Conservation (phyloP, 208 protist species). For the Crithidia mellificae region DNA sequence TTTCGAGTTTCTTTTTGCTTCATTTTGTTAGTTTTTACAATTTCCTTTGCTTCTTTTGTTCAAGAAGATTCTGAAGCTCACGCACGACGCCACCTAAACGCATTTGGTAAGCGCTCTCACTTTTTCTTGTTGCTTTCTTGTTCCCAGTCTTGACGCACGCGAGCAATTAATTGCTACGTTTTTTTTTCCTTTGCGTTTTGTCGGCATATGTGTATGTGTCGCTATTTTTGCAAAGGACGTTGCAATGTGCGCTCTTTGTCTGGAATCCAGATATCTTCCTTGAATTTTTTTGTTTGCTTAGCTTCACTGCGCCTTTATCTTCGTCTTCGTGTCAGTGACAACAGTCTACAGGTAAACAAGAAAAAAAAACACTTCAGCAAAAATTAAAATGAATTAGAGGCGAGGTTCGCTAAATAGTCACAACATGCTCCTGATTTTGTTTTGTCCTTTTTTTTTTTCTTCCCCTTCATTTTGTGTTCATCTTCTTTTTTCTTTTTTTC, state of each 20-base stretch:
- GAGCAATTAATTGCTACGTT: neutral
- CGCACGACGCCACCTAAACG: neutral
- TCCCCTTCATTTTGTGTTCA: conserved; percentile 13
- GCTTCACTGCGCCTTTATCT: conserved; percentile 12
- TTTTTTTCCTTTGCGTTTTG: no score
- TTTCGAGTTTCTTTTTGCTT: neutral
- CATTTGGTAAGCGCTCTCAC: neutral
- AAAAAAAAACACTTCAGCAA: neutral
- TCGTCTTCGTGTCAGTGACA: conserved; percentile 7
- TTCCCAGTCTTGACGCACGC: neutral
- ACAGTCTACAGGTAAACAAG: conserved; percentile 21
- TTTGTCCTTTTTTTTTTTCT: no score
- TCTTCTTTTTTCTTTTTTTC: conserved; percentile 26
- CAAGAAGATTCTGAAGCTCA: no score
- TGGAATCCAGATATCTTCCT: no score
- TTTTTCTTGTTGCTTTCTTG: neutral
- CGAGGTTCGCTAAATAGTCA: neutral
- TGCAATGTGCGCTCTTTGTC: no score
- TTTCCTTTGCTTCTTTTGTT: conserved; percentile 9
- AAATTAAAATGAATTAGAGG: no score
- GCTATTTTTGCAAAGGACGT: no score
- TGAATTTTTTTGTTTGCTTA: no score
- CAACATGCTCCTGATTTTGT: neutral
- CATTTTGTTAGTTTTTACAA: neutral
- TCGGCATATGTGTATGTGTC: no score